Conservation (phyloP, 2,329 filamentous ascomycete species). For the Talaromyces verruculosus region DNA sequence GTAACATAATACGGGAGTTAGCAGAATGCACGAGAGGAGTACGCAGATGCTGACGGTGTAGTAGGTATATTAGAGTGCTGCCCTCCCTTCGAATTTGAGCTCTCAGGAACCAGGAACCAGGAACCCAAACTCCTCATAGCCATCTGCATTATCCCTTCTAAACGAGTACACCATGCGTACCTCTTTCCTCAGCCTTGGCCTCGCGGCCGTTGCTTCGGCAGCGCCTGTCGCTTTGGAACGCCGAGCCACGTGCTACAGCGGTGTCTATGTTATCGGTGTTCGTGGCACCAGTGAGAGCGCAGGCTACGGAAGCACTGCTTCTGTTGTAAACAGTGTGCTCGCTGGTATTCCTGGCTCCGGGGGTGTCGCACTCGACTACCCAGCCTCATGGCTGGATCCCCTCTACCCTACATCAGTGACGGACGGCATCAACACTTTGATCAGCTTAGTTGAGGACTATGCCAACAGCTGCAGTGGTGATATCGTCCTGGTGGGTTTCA, state of each 20-base stretch:
- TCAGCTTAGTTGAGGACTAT: conserved; percentile 3
- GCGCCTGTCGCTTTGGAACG: conserved; percentile 2
- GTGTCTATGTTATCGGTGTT: conserved; percentile 4
- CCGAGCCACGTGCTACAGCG: conserved; percentile 1
- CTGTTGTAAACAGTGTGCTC: conserved; percentile 9
- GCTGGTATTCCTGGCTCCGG: conserved; percentile 6
- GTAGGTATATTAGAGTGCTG: background rate
- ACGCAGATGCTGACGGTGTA: background rate
- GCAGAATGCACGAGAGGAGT: background rate
- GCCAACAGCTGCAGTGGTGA: conserved; percentile 1
- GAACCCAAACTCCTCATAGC: background rate
- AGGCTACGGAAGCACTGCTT: conserved; percentile 4
- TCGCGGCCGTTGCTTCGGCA: conserved; percentile 7
- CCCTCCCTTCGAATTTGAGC: background rate
- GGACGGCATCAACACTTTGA: conserved; percentile 4
- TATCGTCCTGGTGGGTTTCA: conserved; percentile 2
- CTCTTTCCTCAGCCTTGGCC: background rate
- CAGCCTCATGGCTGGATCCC: conserved; percentile 2
- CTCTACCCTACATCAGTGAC: conserved; percentile 5
- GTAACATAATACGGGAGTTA: background rate
- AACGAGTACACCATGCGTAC: background rate
- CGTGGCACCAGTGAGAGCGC: background rate
- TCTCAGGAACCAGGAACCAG: background rate
- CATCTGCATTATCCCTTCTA: background rate
- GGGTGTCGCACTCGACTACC: conserved; percentile 2